Base-by-base conservation (phyloP, 2,329 filamentous ascomycete species). In the Hirsutella thompsonii region DNA sequence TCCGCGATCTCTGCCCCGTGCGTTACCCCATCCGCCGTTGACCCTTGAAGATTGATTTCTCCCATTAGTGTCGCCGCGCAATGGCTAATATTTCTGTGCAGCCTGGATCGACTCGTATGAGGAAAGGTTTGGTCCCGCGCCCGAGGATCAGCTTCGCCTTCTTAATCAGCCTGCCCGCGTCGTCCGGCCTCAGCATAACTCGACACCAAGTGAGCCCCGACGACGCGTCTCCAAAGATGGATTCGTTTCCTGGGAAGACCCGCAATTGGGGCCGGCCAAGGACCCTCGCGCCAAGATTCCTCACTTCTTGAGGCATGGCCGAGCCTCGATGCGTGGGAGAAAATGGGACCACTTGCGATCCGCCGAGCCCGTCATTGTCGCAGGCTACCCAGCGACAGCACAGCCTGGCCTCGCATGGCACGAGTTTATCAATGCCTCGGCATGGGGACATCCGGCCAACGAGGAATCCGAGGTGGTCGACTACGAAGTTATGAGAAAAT, bases 331-430 rank as follows among this genome's bases (percentile, higher is more conserved):
- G 47, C 57, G 55, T 37, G 72, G 72, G 3, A 66, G 72, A 44
- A 69, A 69, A 58, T 78, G 74, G 73, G 74, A 79, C 49, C 72
- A 79, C 50, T 55, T 78, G 39, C 70, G 74, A 40, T 70, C 71
- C 3, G 64, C 69, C 28, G 74, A 78, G 44, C 74, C 74, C 4
- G 72, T 78, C 46, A 76, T 79, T 46, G 69, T 77, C 37, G 62
- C 72, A 20, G 62, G 64, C 33, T 67, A 70, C 42, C 61, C 65
- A 11, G 53, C 61, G 4, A 54, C 60, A 29, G 54, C 59, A 37
- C 61, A 64, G 34, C 58, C 68, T 11, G 61, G 62, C 42, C 55
- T 64, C 19, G 61, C 63, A 21, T 79, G 74, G 74, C 59, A 60
- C 10, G 64, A 68, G 38, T 77, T 75, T 50, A 58, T 77, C 20